These are phyloP conservation scores for Evansstolkia leycettana DNA, from an alignment of 495 filamentous ascomycete species.

Conservation along the genomic window DNA sequence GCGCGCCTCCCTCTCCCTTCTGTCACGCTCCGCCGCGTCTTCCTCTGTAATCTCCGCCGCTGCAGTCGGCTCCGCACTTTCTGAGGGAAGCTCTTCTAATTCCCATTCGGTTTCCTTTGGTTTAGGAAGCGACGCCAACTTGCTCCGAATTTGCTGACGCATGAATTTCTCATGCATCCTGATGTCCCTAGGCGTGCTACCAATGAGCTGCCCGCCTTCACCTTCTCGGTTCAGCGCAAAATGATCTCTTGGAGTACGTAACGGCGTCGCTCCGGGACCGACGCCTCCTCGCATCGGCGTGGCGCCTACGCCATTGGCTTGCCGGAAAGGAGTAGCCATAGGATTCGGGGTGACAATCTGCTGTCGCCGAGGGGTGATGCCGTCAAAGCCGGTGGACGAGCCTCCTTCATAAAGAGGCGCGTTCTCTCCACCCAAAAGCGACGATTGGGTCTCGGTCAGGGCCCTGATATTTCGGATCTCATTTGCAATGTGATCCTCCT, in stretches of 20 bases:
- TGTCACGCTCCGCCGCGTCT: conserved; percentile 75
- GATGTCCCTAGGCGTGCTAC: conserved; percentile 67
- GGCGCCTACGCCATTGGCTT: conserved; percentile 53
- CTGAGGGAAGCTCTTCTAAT: conserved; percentile 74
- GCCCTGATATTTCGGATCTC: conserved; percentile 92
- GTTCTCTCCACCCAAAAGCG: conserved; percentile 87
- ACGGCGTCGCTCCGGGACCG: conserved; percentile 67
- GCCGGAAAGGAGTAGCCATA: conserved; percentile 79
- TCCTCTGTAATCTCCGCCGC: conserved; percentile 52
- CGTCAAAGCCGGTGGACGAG: conserved; percentile 80
- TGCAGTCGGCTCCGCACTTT: conserved; percentile 49
- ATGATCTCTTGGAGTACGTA: conserved; percentile 83
- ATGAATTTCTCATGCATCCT: conserved; percentile 59
- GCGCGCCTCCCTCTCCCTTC: conserved; percentile 50
- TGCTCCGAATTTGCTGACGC: conserved; percentile 51
- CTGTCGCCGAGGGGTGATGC: conserved; percentile 69
- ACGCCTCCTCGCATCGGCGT: conserved; percentile 50
- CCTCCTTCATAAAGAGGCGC: conserved; percentile 72
- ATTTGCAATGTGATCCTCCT: conserved; percentile 91
- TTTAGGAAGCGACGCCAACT: conserved; percentile 75
- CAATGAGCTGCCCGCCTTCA: conserved; percentile 48
- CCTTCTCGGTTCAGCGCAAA: conserved; percentile 68
- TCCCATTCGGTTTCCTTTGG: conserved; percentile 89
- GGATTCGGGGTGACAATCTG: conserved; percentile 85
- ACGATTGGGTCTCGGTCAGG: conserved; percentile 91